Evolutionary conservation across 805 yeast species (phyloP), one percentile per base, ranked within the genome.

Genomic region (Isabelozyma pseudorhagii): DNA sequence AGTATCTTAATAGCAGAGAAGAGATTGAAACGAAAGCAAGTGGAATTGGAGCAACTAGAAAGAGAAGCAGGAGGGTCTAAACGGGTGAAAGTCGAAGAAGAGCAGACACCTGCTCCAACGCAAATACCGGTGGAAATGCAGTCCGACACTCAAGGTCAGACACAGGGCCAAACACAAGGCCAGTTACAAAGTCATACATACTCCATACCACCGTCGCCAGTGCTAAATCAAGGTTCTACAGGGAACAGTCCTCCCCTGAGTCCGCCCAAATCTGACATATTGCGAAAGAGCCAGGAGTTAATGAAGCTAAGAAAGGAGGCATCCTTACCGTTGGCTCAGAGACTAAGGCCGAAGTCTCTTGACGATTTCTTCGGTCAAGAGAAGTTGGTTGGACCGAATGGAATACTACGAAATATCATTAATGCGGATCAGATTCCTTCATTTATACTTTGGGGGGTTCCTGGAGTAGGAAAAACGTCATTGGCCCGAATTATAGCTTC

Each of bases 391-490:
- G 75, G 74, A 0, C 59, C 61, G 6, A 60, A 66, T 47, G 79
- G 78, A 3, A 43, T 68, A 1, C 53, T 72, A 17, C 63, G 72
- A 17, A 71, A 67, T 47, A 59, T 70, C n/a, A 61, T 71, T 3
- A 52, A 59, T 18, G 57, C 75, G 0, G 67, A 63, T 40, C 63
- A 61, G 14, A 64, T 74, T 1, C 75, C 78, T 0, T 72, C 78
- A 0, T 72, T 74, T 46, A 59, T 74, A 3, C 58, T 74, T 9
- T 74, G 78, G 78, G 79, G 79, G 2, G 64, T 61, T 2, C 79
- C 79, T 0, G 79, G 79, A 0, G 74, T 72, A 8, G 79, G 79
- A 0, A 74, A 74, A 50, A 74, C 79, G 0, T 63, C 77, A 0
- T 55, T 74, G 43, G 77, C 77, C 1, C 55, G 79, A 21, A 71